phyloP scores from a whole-genome alignment of 2,329 filamentous ascomycete genomes.

The Fusarium napiforme region DNA sequence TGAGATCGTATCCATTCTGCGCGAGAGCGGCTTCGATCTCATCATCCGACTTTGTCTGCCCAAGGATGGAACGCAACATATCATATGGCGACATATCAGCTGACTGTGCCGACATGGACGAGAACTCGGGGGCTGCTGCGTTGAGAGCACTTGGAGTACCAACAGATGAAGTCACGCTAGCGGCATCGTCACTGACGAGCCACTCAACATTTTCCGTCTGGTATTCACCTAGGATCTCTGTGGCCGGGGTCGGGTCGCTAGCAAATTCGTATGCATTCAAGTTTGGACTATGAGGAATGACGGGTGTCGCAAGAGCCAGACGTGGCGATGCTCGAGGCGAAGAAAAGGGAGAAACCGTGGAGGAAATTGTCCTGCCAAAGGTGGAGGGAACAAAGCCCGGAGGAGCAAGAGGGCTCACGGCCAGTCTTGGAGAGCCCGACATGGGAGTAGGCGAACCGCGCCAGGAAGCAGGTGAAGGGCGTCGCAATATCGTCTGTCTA shows the following conservation, averaged over 20 bases:
- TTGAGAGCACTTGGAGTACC: constrained; percentile 78
- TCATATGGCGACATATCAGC: constrained; percentile 98
- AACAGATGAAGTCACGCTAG: constrained; percentile 80
- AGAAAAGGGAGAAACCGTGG: constrained; percentile 87
- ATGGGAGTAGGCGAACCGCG: constrained; percentile 84
- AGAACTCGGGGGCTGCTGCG: constrained; percentile 83
- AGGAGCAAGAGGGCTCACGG: constrained; percentile 83
- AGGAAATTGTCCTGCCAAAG: constrained; percentile 79
- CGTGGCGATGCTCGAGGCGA: constrained; percentile 93
- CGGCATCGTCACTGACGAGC: constrained; percentile 90
- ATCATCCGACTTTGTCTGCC: constrained; percentile 88
- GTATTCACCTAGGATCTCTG: constrained; percentile 89
- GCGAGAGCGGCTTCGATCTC: constrained; percentile 94
- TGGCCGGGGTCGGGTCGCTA: constrained; percentile 81
- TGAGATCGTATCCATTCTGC: constrained; percentile 90
- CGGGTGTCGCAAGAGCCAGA: constrained; percentile 87
- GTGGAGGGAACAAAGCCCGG: constrained; percentile 84
- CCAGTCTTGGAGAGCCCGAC: constrained; percentile 83
- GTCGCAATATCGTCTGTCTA: constrained; percentile 88
- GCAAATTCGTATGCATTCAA: constrained; percentile 95
- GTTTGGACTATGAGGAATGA: constrained; percentile 92
- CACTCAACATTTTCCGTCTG: constrained; percentile 96
- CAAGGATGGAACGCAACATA: constrained; percentile 93
- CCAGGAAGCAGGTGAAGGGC: constrained; percentile 94
- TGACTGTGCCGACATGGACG: constrained; percentile 68